Evolutionary conservation across 352 stramenopile genomes (phyloP), one percentile per base, ranked within the genome.

Genomic region (Phytopythium aichiense): DNA sequence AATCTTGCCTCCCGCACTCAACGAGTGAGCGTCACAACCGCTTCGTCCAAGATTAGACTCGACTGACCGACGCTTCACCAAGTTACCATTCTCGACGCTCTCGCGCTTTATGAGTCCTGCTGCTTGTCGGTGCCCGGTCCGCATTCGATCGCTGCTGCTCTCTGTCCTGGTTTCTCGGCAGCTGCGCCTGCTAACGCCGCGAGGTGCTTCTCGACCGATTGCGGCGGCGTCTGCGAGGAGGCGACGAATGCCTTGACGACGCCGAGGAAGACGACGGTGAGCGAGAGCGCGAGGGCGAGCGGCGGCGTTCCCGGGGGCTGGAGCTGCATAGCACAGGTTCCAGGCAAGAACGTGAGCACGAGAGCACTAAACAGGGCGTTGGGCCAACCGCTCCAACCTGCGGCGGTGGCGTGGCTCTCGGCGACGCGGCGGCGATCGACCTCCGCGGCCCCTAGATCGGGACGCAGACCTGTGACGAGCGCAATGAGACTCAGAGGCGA

Each of bases 161-260:
- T 12, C 40, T 46, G 40, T n/a, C 37, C 45, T 33, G 5, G 22
- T 16, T 33, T 53, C 22, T 33, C 22, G 46, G 13, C 5, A 16
- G 4, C 22, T 56, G 50, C 35, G 22, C 22, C 15, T 51, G 45
- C 16, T 51, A 51, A 16, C 25, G 30, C 6, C 33, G 18, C 15
- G 52, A 58, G 11, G 33, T 15, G 40, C 58, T 58, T 45, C 52
- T 43, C 52, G 52, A 30, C n/a, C 52, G 52, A 35, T 45, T 42
- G 37, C 60, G 59, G 33, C 72, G 61, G 30, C 67, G 68, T 22
- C 68, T 60, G 16, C 69, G 49, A 25, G 48, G 60, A 16, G 51
- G 67, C 51, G 64, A 56, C 45, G 73, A 79, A 25, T 54, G 63
- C 38, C 71, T 74, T 22, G 68, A 70, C 1, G 71, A 77, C 25